These are phyloP conservation scores for Solanum aculeatissimum DNA, from an alignment of 305 asterid genomes.

Conservation along the genomic window DNA sequence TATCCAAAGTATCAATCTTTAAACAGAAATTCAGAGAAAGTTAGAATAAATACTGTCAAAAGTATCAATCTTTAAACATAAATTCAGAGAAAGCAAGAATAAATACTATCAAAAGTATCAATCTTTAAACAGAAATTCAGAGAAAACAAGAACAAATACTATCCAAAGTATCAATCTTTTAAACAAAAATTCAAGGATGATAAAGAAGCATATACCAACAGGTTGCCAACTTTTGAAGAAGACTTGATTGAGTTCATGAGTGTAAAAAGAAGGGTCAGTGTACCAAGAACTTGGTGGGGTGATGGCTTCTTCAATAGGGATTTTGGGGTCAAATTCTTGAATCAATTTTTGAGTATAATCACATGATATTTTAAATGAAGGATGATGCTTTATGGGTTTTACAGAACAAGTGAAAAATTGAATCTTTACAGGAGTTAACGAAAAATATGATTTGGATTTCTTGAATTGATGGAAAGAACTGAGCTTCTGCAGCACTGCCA, in stretches of 20 bases:
- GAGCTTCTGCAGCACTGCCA: background rate
- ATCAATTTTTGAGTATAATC: constrained; percentile 19
- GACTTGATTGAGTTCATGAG: constrained; percentile 47
- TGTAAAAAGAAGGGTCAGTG: constrained; percentile 48
- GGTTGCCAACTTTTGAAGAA: constrained; percentile 70
- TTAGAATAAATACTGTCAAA: background rate
- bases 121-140: background rate
- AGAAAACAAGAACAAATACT: background rate
- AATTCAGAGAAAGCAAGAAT: too few relatives aligned
- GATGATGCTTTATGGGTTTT: background rate
- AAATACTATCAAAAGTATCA: background rate
- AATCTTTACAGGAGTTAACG: background rate
- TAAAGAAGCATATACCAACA: constrained; percentile 32
- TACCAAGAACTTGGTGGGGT: constrained; percentile 90
- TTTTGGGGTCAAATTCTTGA: constrained; percentile 47
- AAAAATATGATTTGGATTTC: background rate
- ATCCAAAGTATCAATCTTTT: background rate
- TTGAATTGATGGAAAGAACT: background rate
- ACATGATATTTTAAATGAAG: background rate
- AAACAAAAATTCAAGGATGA: background rate
- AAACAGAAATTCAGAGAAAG: background rate
- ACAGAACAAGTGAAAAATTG: background rate
- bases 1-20: background rate
- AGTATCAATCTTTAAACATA: too few relatives aligned
- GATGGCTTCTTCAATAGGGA: constrained; percentile 57